phyloP scores from a whole-genome alignment of 1,284 basidiomycete genomes.

The Cryptococcus sp. region DNA sequence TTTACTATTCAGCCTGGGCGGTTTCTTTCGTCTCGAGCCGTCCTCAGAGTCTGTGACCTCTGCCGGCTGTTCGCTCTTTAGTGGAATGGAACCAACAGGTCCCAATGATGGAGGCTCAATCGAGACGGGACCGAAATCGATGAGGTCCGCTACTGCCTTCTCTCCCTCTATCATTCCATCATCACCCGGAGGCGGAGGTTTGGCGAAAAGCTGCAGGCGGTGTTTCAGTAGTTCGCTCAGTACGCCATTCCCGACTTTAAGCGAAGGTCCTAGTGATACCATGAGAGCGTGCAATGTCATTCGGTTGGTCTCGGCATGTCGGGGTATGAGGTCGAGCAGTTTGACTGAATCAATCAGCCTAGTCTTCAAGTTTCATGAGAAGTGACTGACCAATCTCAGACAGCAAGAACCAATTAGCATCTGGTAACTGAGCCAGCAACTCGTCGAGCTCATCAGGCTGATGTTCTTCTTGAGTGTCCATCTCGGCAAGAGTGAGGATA shows the following conservation, averaged over 20 bases:
- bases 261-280: constrained; percentile 41
- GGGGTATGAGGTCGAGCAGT: constrained; percentile 40
- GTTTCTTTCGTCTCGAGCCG: neutral
- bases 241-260: constrained; percentile 35
- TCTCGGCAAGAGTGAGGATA: neutral
- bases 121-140: constrained; percentile 37
- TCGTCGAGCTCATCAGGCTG: constrained; percentile 14
- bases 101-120: constrained; percentile 12
- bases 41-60: neutral
- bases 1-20: constrained; percentile 2
- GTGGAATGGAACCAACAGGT: neutral
- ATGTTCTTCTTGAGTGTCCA: constrained; percentile 2
- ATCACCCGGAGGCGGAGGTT: constrained; percentile 18
- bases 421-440: constrained; percentile 33
- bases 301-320: constrained; percentile 30
- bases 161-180: neutral
- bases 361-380: neutral
- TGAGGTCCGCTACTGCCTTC: constrained; percentile 14
- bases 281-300: constrained; percentile 45
- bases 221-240: constrained; percentile 32
- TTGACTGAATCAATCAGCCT: constrained; percentile 17
- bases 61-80: neutral
- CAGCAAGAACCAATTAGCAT: constrained; percentile 47
- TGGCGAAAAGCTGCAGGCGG: constrained; percentile 27
- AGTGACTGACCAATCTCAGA: constrained; percentile 37